Evolutionary conservation across 345 rosid species (phyloP).

Genomic region (Barbarea vulgaris): DNA sequence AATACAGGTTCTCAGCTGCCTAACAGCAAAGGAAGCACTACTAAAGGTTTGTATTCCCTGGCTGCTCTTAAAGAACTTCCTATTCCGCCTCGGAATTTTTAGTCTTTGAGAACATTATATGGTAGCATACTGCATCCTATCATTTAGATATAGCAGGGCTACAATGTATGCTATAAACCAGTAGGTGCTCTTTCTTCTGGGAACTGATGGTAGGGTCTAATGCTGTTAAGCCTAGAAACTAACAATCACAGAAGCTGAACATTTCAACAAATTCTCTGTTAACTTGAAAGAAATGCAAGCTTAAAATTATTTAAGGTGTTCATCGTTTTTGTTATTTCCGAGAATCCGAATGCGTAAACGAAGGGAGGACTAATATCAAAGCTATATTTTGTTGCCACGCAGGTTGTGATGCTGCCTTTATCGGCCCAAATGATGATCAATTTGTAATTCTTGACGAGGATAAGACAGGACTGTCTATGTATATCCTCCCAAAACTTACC

Average conservation of each 20-base stretch:
- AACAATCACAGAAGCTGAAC: slow-evolving; percentile 9
- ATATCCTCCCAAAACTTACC: slow-evolving; percentile 69
- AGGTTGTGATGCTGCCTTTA: slow-evolving; percentile 94
- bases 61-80: slow-evolving; percentile 20
- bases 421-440: slow-evolving; percentile 82
- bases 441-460: slow-evolving; percentile 95
- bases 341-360: not conserved
- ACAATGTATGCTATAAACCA: slow-evolving; percentile 26
- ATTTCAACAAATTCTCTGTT: not conserved
- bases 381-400: slow-evolving; percentile 15
- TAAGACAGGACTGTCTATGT: slow-evolving; percentile 78
- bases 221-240: slow-evolving; percentile 19
- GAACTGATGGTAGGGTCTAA: slow-evolving; percentile 16
- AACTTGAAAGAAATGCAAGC: slow-evolving; percentile 16
- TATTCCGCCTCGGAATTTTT: not conserved
- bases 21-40: slow-evolving; percentile 74
- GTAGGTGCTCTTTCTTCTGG: slow-evolving; percentile 23
- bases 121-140: slow-evolving; percentile 14
- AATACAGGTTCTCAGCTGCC: slow-evolving; percentile 64
- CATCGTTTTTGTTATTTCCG: slow-evolving; percentile 11
- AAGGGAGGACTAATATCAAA: slow-evolving; percentile 9
- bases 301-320: slow-evolving; percentile 11
- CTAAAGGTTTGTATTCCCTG: slow-evolving; percentile 62
- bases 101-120: not conserved
- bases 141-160: not conserved